Percentiles rank a stretch among this genome's conserved stretches.
Evolutionary conservation across 345 rosid species (phyloP).

Genomic region (Salix brachista): DNA sequence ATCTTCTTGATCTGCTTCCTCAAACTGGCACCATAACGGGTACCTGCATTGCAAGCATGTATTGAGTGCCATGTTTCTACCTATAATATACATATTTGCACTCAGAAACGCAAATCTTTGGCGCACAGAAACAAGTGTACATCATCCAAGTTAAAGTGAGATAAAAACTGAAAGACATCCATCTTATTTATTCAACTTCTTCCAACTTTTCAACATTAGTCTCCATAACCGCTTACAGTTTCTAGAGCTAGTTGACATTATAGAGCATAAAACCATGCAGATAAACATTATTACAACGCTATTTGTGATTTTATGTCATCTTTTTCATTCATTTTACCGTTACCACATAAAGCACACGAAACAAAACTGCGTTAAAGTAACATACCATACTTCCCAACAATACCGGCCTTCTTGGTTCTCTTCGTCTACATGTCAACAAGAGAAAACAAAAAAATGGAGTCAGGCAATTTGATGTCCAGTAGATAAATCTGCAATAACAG

Average conservation of each 20-base stretch:
- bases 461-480: no score
- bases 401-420: slow-evolving; percentile 81
- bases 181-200: no score
- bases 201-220: neutral
- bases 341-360: no score
- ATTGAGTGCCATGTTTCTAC: neutral
- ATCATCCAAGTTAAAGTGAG: neutral
- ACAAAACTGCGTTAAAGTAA: neutral
- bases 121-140: no score
- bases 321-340: no score
- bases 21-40: slow-evolving; percentile 82
- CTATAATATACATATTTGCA: neutral
- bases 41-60: slow-evolving; percentile 34
- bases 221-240: no score
- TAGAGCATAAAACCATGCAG: no score
- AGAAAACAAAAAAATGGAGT: neutral
- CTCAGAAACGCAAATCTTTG: no score
- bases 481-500: neutral
- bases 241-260: no score
- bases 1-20: slow-evolving; percentile 81
- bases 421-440: slow-evolving; percentile 38
- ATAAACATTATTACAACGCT: no score
- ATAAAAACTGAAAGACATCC: neutral
- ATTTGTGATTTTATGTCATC: no score
- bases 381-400: slow-evolving; percentile 69